Base-by-base conservation (phyloP, 2,329 filamentous ascomycete genomes). In the Setomelanomma holmii region DNA sequence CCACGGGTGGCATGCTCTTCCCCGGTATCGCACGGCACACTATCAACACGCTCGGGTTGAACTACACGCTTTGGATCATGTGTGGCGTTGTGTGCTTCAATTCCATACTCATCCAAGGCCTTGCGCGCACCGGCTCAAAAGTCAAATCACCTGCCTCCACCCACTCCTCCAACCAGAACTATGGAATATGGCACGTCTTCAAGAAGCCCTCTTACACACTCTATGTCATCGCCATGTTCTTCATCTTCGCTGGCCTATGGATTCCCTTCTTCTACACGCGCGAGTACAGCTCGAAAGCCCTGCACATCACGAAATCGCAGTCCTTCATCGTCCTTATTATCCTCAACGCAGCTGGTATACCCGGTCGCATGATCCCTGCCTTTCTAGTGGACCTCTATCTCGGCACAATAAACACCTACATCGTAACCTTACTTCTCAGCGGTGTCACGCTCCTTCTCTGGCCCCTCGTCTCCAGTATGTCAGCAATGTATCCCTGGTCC, bases 1-100 rank as follows among this genome's bases (percentile, higher is more conserved):
- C 40, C 2, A 56, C 51, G 2, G 63, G 58, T 5, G 63, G 63
- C 5, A 22, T 66, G 4, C 40, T 66, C 3, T 65, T 55, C 22
- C 60, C 62, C 3, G 21, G 44, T 11, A 59, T 66, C 14, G 52
- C 45, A 4, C 41, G 45, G 34, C 27, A 52, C 10, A 36, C 56
- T 16, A 10, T 66, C 2, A 44, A 48, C 0, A 43, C 5, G 11
- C 36, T 63, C 12, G 62, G 63, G 5, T 88, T 86, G 63, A 77
- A 77, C 0, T 87, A 85, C 84, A 86, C 86, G 0, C 78, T 86
- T 34, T 76, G 86, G 0, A 79, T 80, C 0, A 76, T 87, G 41
- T 85, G 82, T 0, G 80, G 49, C 16, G 51, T 49, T 5, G 30
- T 49, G 12, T n/a, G 20, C n/a, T 36, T 49, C 19, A 42, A 36